Percentiles rank a stretch among this genome's conserved stretches.
These are phyloP conservation scores for Phytopythium cucurbitacearum DNA, from an alignment of 352 stramenopile genomes.

Conservation along the genomic window DNA sequence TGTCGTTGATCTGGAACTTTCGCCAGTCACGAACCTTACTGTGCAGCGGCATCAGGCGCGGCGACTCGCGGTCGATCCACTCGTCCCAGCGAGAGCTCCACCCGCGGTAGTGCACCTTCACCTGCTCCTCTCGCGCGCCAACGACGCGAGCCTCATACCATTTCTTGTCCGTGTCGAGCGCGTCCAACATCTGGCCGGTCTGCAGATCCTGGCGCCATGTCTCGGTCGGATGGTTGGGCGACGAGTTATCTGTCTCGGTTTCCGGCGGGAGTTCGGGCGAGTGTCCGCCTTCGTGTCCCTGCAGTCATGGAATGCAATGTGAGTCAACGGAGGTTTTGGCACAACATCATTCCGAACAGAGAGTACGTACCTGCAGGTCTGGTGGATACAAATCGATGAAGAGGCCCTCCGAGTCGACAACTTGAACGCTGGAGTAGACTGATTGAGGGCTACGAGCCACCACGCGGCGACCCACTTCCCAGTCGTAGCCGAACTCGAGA, in stretches of 20 bases:
- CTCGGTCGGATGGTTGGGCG: slow-evolving; percentile 11
- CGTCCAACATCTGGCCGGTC: slow-evolving; percentile 49
- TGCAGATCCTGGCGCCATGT: slow-evolving; percentile 50
- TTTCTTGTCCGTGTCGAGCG: slow-evolving; percentile 60
- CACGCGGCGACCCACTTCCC: slow-evolving; percentile 53
- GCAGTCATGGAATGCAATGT: not conserved
- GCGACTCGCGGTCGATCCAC: slow-evolving; percentile 89
- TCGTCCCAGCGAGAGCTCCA: slow-evolving; percentile 97
- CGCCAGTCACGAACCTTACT: slow-evolving; percentile 73
- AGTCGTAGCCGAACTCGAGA: slow-evolving; percentile 55
- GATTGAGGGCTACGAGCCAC: slow-evolving; percentile 15
- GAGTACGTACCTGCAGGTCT: slow-evolving; percentile 15
- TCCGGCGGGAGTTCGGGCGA: not conserved
- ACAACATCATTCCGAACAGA: not conserved
- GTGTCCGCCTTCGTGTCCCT: not conserved
- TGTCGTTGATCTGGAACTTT: slow-evolving; percentile 44
- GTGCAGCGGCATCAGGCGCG: slow-evolving; percentile 89
- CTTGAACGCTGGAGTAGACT: no score
- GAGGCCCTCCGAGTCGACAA: slow-evolving; percentile 10
- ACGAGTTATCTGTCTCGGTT: not conserved
- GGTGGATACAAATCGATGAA: slow-evolving; percentile 61
- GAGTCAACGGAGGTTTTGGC: not conserved
- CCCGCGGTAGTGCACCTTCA: slow-evolving; percentile 95
- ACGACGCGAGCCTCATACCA: slow-evolving; percentile 70
- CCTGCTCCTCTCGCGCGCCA: slow-evolving; percentile 27